A percentile compares a stretch with the other conserved stretches of the same genome.
Evolutionary conservation across 2,329 filamentous ascomycete species (phyloP).

Genomic region (Sordariomycetes sp.): DNA sequence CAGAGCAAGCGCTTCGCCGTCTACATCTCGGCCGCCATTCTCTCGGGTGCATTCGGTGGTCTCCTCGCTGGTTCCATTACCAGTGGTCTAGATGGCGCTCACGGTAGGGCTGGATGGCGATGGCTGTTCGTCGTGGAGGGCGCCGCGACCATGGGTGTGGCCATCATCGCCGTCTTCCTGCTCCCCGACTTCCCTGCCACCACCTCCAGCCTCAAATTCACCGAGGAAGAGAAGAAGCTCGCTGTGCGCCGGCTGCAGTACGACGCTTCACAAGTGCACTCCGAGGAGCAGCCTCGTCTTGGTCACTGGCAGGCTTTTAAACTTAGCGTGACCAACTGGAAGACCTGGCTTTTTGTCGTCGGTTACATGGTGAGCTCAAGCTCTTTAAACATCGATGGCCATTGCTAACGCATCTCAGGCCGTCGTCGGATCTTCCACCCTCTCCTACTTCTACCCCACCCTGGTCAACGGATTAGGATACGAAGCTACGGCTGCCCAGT

Average conservation of each 20-base stretch:
- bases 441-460: slow-evolving; percentile 23
- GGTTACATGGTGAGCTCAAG: slow-evolving; percentile 8
- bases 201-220: slow-evolving; percentile 40
- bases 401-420: slow-evolving; percentile 10
- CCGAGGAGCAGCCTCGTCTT: slow-evolving; percentile 52
- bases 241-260: slow-evolving; percentile 51
- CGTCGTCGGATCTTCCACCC: slow-evolving; percentile 18
- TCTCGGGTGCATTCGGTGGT: slow-evolving; percentile 58
- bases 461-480: slow-evolving; percentile 21
- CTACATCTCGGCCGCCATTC: slow-evolving; percentile 63
- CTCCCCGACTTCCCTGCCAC: slow-evolving; percentile 63
- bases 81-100: slow-evolving; percentile 42
- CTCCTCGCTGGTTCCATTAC: slow-evolving; percentile 52
- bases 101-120: slow-evolving; percentile 35
- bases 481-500: slow-evolving; percentile 17
- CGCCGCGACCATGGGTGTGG: slow-evolving; percentile 51
- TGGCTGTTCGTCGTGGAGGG: slow-evolving; percentile 50
- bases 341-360: slow-evolving; percentile 8
- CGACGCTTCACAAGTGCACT: slow-evolving; percentile 52
- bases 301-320: slow-evolving; percentile 7
- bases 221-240: slow-evolving; percentile 48
- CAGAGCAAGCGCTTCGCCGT: slow-evolving; percentile 37
- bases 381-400: neutral
- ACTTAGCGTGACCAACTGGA: slow-evolving; percentile 6
- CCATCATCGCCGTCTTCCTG: slow-evolving; percentile 50